Evolutionary conservation across 805 yeast genomes (phyloP), one percentile per base, ranked within the genome.

Genomic region (Saccharomycopsis malanga): DNA sequence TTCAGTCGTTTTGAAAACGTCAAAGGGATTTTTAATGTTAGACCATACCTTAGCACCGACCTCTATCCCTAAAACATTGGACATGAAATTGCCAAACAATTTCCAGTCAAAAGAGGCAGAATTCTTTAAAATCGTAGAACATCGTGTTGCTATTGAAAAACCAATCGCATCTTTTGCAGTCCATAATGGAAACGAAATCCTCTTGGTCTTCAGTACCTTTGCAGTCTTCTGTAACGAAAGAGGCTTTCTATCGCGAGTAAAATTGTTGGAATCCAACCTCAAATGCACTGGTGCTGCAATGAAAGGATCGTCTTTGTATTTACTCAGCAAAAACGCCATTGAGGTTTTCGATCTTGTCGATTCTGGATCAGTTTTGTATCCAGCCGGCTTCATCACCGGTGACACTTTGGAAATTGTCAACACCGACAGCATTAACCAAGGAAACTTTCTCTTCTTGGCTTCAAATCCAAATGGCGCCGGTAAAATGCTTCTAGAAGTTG

Each of bases 191-290:
- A 48, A 42, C 18, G 48, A 48, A 34, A 44, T 44, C 1, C 41
- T 51, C 21, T 27, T 48, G 20, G 48, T 51, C 21, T 51, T 51
- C 27, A 29, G 32, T 10, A 41, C 49, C 2, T 51, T 51, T 41
- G 52, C 54, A 5, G 45, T 38, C 3, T 51, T 51, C 23, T 51
- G 52, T 18, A 51, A 51, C 35, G 54, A 51, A 17, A 22, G 49
- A n/a, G 54, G 54, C 6, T 51, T 48, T 18, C 34, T 51, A 18
- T 45, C 54, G n/a, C 39, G 29, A 18, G 27, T 36, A 17, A 40
- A 32, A 17, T 9, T 42, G 10, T n/a, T 51, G 12, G 52, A 51
- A 29, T 47, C 48, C 37, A 51, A 51, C 29, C 29, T 48, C 32
- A 42, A 34, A 12, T 41, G 46, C n/a, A 12, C 4, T 3, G 21